Evolutionary conservation across 768 basidiomycete species (phyloP), one percentile per base, ranked within the genome.

Genomic region (Trametopsis cervina): DNA sequence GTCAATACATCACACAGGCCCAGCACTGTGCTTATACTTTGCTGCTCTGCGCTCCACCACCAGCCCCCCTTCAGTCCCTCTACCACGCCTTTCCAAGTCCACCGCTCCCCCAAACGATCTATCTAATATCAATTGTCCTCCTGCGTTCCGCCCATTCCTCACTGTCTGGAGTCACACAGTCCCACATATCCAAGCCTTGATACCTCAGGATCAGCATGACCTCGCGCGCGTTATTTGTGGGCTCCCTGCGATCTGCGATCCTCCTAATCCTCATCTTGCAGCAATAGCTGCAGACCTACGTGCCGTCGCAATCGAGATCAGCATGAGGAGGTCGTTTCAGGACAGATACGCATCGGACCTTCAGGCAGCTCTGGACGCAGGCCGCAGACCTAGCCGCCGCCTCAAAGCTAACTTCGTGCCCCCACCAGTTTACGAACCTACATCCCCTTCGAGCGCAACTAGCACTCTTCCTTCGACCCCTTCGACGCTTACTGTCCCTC

Each of bases 301-400:
- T 15, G 84, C 85, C 0, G 84, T 93, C 0, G 85, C 88, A 0
- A 89, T 93, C 41, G 90, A 92, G 58, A 90, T 93, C 53, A 84
- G 85, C 47, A 88, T 89, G 63, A 66, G 90, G 4, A 69, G 90
- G 18, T 82, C 85, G 0, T 93, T 93, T 65, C 90, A 93, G 62
- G 80, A 88, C 53, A 70, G 85, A 7, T 92, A 85, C 57, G 80
- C 79, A 0, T 57, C 64, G 1, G 90, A 88, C 61, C 63, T 93
- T 2, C 88, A 92, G 60, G 85, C 83, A 1, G 89, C 85, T 0
- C 69, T 93, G 38, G 87, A 91, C 56, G 75, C 81, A 0, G 83
- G 85, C 2, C 58, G 63, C 1, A 62, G 62, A 20, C 49, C 66
- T 2, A 55, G 62, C 0, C 57, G 66, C 15, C 69, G 71, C 45